Conservation (phyloP, 2,329 filamentous ascomycete species). For the Alternaria hordeiaustralica region DNA sequence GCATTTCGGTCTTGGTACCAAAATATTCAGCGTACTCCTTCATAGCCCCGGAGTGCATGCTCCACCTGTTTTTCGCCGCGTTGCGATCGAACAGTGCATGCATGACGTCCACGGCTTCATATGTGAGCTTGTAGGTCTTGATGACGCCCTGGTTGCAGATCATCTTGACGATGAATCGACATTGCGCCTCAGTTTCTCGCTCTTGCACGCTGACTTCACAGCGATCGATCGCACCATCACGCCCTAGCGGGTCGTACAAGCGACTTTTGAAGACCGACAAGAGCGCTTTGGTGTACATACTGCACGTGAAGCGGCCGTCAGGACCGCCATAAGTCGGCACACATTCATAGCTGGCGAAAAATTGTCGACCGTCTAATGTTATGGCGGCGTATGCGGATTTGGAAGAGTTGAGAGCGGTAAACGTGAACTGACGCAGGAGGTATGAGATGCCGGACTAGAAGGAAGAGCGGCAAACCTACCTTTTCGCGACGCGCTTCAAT, state of each 20-base stretch:
- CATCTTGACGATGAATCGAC: constrained; percentile 76
- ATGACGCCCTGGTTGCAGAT: constrained; percentile 77
- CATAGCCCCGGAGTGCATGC: constrained; percentile 72
- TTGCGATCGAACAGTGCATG: constrained; percentile 76
- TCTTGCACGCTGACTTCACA: constrained; percentile 79
- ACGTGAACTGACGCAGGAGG: constrained; percentile 59
- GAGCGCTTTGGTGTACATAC: constrained; percentile 72
- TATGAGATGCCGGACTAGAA: constrained; percentile 25
- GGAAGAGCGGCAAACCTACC: constrained; percentile 52
- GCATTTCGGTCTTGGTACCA: constrained; percentile 78
- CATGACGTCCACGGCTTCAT: constrained; percentile 75
- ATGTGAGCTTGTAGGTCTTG: constrained; percentile 77
- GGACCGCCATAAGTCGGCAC: constrained; percentile 47
- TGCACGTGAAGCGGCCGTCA: constrained; percentile 71
- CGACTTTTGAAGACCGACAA: constrained; percentile 77
- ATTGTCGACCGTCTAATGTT: constrained; percentile 68
- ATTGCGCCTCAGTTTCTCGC: constrained; percentile 69
- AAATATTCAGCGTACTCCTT: constrained; percentile 82
- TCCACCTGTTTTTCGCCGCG: constrained; percentile 73
- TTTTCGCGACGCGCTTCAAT: constrained; percentile 74
- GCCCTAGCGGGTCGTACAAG: constrained; percentile 67
- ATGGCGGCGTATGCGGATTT: constrained; percentile 81
- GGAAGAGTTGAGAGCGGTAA: constrained; percentile 79
- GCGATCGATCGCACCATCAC: constrained; percentile 73
- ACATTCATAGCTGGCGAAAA: constrained; percentile 77